phyloP scores from a whole-genome alignment of 768 basidiomycete genomes.

The Mycena crocata region DNA sequence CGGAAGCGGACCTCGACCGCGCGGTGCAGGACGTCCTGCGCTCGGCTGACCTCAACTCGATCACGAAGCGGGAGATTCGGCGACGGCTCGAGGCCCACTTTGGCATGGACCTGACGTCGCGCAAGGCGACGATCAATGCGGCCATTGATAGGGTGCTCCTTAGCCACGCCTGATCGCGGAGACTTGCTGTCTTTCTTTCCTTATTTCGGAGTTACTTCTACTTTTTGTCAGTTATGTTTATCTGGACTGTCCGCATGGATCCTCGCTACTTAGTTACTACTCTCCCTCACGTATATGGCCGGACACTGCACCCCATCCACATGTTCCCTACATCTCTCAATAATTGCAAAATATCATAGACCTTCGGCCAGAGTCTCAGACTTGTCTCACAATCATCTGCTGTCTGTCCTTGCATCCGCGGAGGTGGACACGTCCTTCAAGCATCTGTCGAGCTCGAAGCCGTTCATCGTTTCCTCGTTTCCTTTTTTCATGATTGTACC shows the following conservation, averaged over 20 bases:
- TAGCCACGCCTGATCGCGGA: conserved; percentile 49
- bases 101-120: conserved; percentile 78
- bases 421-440: too few species aligned
- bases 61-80: conserved; percentile 94
- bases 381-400: too few species aligned
- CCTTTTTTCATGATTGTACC: too few species aligned
- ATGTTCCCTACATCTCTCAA: conserved; percentile 7
- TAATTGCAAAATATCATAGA: conserved; percentile 10
- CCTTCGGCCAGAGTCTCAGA: too few species aligned
- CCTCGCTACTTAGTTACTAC: conserved; percentile 4
- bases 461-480: too few species aligned
- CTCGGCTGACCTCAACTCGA: conserved; percentile 84
- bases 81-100: conserved; percentile 85
- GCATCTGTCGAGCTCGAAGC: too few species aligned
- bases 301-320: conserved; percentile 7
- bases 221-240: conserved; percentile 4
- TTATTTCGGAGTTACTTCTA: conserved; percentile 1
- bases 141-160: conserved; percentile 81
- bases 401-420: too few species aligned
- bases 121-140: conserved; percentile 81
- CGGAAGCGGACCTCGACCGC: conserved; percentile 78
- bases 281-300: conserved; percentile 7
- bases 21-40: conserved; percentile 80
- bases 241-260: conserved; percentile 17
- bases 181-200: neutral